These are phyloP conservation scores for Cinnamomum micranthum DNA, from an alignment of 164 flowering plant species.

Conservation along the genomic window DNA sequence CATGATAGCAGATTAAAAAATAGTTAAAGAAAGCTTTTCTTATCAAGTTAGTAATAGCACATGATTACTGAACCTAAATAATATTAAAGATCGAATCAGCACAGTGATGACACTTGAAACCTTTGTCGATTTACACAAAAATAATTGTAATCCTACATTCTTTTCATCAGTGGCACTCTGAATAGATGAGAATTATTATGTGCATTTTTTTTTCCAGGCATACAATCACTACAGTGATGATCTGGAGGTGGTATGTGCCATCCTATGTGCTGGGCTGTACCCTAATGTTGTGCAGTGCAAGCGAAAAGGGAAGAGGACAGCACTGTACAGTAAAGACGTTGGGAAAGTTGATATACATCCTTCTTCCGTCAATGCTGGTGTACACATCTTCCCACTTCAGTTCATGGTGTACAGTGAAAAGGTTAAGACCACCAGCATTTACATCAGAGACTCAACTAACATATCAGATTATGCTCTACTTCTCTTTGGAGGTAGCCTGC, in stretches of 20 bases:
- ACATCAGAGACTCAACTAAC: constrained; percentile 81
- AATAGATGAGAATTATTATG: neutral
- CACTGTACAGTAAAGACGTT: constrained; percentile 90
- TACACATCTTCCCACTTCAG: constrained; percentile 77
- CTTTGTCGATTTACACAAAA: constrained; percentile 55
- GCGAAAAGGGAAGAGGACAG: constrained; percentile 87
- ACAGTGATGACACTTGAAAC: constrained; percentile 22
- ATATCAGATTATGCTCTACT: constrained; percentile 95
- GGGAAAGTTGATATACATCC: constrained; percentile 97
- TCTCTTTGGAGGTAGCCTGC: constrained; percentile 86
- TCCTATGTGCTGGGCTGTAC: constrained; percentile 96
- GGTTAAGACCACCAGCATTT: constrained; percentile 79
- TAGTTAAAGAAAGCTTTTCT: no score
- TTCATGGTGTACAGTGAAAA: constrained; percentile 94
- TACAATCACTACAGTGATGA: constrained; percentile 82
- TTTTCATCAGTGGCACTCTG: no score
- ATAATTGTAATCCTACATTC: no score
- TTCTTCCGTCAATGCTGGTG: constrained; percentile 92
- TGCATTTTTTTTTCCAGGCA: constrained; percentile 42
- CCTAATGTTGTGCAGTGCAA: constrained; percentile 98
- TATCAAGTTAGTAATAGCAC: neutral
- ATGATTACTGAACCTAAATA: no score
- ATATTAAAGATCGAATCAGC: neutral
- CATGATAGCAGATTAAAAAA: no score
- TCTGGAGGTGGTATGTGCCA: constrained; percentile 91